A percentile compares a stretch with the other conserved stretches of the same genome.
These are phyloP conservation scores for Ceratobasidium sp. DNA, from an alignment of 1,284 basidiomycete genomes.

Conservation along the genomic window DNA sequence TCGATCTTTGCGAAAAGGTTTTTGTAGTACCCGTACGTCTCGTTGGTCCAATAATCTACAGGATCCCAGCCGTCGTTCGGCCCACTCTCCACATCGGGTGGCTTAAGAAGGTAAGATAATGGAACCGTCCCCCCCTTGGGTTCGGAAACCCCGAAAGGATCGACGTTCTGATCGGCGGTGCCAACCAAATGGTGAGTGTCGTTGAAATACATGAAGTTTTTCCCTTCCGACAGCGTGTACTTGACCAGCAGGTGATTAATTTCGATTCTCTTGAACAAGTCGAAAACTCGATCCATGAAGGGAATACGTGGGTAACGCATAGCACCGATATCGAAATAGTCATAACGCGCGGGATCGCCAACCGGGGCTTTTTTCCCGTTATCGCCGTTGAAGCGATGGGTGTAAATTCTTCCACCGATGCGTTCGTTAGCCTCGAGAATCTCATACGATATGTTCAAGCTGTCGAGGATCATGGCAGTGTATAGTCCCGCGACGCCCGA, in stretches of 20 bases:
- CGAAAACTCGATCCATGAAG: conserved; percentile 54
- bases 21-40: conserved; percentile 25
- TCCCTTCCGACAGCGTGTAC: conserved; percentile 6
- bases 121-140: conserved; percentile 21
- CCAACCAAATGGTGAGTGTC: background rate
- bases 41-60: conserved; percentile 10
- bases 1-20: background rate
- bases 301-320: conserved; percentile 56
- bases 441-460: conserved; percentile 56
- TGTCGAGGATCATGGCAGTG: conserved; percentile 58
- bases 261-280: conserved; percentile 49
- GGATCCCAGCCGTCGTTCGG: background rate
- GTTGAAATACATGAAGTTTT: conserved; percentile 38
- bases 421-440: conserved; percentile 57
- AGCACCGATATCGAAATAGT: conserved; percentile 55
- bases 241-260: conserved; percentile 16
- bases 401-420: conserved; percentile 59
- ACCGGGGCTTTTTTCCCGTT: background rate
- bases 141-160: conserved; percentile 6
- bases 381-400: conserved; percentile 53
- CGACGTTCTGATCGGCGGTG: background rate
- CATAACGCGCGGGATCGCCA: conserved; percentile 30
- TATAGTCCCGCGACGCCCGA: conserved; percentile 52
- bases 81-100: too few species aligned
- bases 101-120: background rate